phyloP scores from a whole-genome alignment of 805 yeast species.

The Sungouiozyma ichnusensis region DNA sequence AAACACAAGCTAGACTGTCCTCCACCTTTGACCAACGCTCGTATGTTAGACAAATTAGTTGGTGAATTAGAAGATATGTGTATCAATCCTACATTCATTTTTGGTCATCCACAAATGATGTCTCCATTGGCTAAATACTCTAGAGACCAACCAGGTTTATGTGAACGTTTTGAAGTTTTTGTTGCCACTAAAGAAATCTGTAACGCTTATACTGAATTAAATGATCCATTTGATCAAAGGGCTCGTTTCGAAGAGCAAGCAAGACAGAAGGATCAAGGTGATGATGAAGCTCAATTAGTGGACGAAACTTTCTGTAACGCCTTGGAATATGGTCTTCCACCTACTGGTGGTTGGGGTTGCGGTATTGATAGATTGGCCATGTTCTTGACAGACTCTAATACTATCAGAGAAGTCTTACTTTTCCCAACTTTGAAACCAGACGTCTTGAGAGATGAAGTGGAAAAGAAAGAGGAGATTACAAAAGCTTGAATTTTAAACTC shows the following conservation, averaged over 20 bases:
- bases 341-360: conserved; percentile 99
- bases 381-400: conserved; percentile 94
- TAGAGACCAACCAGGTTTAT: conserved; percentile 83
- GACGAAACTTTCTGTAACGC: conserved; percentile 98
- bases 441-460: conserved; percentile 29
- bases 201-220: conserved; percentile 97
- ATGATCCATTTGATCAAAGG: conserved; percentile 98
- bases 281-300: conserved; percentile 93
- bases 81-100: conserved; percentile 94
- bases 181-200: conserved; percentile 97
- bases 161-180: conserved; percentile 97
- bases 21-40: conserved; percentile 89
- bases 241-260: conserved; percentile 98
- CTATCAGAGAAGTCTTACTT: conserved; percentile 92
- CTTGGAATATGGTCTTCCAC: conserved; percentile 95
- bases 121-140: conserved; percentile 97
- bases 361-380: conserved; percentile 97
- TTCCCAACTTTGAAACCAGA: conserved; percentile 99
- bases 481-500: not conserved
- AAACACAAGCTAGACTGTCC: conserved; percentile 81
- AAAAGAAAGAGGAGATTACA: conserved; percentile 17
- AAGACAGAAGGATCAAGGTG: conserved; percentile 96
- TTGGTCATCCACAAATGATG: conserved; percentile 99
- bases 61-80: conserved; percentile 93
- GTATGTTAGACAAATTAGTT: conserved; percentile 96